Percentiles rank a stretch among this genome's conserved stretches.
Conservation (phyloP, 257 asterid genomes). For the Jasminum sambac region DNA sequence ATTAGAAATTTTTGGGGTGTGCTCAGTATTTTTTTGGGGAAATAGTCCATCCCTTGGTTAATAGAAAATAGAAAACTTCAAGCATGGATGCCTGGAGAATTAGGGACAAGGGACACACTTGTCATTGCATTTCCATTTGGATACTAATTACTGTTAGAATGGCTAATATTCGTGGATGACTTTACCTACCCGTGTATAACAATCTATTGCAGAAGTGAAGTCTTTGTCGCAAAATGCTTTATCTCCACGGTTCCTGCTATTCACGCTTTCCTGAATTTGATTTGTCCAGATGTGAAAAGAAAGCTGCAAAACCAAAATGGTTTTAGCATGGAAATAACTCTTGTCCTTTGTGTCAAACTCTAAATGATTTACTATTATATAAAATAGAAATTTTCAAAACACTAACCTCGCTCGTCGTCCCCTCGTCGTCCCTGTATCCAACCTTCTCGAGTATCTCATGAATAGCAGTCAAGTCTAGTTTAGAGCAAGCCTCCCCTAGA, state of each 20-base stretch:
- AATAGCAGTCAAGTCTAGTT: constrained; percentile 42
- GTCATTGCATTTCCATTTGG: not conserved
- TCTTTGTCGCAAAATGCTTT: constrained; percentile 44
- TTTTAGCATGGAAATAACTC: not conserved
- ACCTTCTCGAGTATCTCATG: constrained; percentile 44
- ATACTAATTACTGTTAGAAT: not conserved
- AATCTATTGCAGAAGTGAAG: constrained; percentile 38
- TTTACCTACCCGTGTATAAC: constrained; percentile 46
- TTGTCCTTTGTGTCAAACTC: too few species aligned
- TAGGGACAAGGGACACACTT: not conserved
- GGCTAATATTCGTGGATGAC: constrained; percentile 8
- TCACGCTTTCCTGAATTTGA: constrained; percentile 45
- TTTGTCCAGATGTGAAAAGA: constrained; percentile 52
- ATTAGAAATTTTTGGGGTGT: too few species aligned
- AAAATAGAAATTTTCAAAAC: not conserved
- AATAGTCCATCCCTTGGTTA: too few species aligned
- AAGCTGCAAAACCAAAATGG: constrained; percentile 35
- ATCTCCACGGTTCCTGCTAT: constrained; percentile 47
- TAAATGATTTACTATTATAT: not conserved
- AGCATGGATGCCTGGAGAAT: not conserved
- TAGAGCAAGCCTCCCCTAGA: constrained; percentile 52
- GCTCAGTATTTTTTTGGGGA: too few species aligned
- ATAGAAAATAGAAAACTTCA: too few species aligned
- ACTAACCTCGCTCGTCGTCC: constrained; percentile 44
- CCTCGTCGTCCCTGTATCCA: constrained; percentile 53